These are phyloP conservation scores for Sporormia fimetaria DNA, from an alignment of 495 filamentous ascomycete species.

Conservation along the genomic window DNA sequence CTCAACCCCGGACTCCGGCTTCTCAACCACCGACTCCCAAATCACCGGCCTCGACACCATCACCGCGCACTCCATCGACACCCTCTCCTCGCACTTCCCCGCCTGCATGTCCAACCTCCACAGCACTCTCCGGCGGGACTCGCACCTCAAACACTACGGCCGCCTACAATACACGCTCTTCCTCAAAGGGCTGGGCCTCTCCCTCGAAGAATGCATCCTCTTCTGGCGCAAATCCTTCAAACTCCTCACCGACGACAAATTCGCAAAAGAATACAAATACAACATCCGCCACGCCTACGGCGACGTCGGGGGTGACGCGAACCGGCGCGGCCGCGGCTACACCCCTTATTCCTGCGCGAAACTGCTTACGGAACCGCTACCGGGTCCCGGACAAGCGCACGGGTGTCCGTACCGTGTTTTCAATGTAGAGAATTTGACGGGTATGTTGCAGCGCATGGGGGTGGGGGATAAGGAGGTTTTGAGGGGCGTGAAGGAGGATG, in stretches of 20 bases:
- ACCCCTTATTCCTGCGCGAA: slow-evolving; percentile 88
- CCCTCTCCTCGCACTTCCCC: slow-evolving; percentile 78
- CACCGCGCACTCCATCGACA: slow-evolving; percentile 58
- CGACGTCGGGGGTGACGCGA: slow-evolving; percentile 87
- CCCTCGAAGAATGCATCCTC: slow-evolving; percentile 77
- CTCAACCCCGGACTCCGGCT: slow-evolving; percentile 73
- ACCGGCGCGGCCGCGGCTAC: slow-evolving; percentile 73
- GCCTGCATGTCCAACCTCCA: slow-evolving; percentile 91
- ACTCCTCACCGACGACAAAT: slow-evolving; percentile 75
- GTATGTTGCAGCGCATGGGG: slow-evolving; percentile 60
- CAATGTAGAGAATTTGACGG: slow-evolving; percentile 68
- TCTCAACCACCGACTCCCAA: slow-evolving; percentile 51
- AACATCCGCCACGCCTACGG: slow-evolving; percentile 90
- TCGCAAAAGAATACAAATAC: slow-evolving; percentile 94
- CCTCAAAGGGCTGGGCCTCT: slow-evolving; percentile 91
- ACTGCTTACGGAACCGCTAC: slow-evolving; percentile 75
- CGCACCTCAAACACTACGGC: slow-evolving; percentile 84
- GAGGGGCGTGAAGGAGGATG: slow-evolving; percentile 74
- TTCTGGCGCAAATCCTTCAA: slow-evolving; percentile 88
- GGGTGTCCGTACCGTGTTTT: slow-evolving; percentile 96
- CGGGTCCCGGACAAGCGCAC: slow-evolving; percentile 73
- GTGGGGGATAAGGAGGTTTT: slow-evolving; percentile 67
- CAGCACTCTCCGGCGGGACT: slow-evolving; percentile 65
- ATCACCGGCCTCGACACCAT: slow-evolving; percentile 53
- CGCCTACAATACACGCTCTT: slow-evolving; percentile 94